Evolutionary conservation across 352 stramenopile species (phyloP).

Genomic region (Lagenidium giganteum): DNA sequence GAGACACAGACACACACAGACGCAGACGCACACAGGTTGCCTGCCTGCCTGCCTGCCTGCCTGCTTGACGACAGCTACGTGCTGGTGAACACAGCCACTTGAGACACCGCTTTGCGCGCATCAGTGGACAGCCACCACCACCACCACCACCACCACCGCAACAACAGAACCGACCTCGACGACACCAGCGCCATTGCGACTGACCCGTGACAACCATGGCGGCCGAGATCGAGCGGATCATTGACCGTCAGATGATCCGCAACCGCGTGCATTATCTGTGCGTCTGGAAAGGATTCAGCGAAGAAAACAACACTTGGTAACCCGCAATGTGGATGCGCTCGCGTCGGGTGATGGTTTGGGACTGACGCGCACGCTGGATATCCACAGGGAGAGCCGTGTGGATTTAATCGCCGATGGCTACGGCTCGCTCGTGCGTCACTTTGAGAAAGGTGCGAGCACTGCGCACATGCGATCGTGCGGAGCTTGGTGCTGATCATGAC

Average conservation of each 20-base stretch:
- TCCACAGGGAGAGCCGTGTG: constrained; percentile 71
- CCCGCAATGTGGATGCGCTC: background rate
- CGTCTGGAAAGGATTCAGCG: constrained; percentile 67
- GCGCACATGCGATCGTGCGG: background rate
- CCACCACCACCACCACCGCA: no score
- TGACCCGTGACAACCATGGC: no score
- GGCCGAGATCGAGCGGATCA: constrained; percentile 71
- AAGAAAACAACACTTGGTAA: constrained; percentile 87
- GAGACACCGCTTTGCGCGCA: background rate
- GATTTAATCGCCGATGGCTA: constrained; percentile 78
- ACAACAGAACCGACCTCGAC: background rate
- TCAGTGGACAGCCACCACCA: no score
- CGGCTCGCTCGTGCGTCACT: constrained; percentile 60
- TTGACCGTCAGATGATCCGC: constrained; percentile 78
- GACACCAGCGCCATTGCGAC: no score
- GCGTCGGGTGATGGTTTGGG: background rate
- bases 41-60: no score
- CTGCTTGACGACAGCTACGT: no score
- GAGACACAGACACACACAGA: no score
- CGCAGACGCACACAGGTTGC: no score
- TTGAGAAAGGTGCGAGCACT: constrained; percentile 45
- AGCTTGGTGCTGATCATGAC: background rate
- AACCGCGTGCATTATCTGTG: constrained; percentile 82
- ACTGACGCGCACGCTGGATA: background rate
- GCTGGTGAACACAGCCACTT: no score